These are phyloP conservation scores for Uncinocarpus reesii DNA, from an alignment of 2,329 filamentous ascomycete genomes.

Conservation along the genomic window DNA sequence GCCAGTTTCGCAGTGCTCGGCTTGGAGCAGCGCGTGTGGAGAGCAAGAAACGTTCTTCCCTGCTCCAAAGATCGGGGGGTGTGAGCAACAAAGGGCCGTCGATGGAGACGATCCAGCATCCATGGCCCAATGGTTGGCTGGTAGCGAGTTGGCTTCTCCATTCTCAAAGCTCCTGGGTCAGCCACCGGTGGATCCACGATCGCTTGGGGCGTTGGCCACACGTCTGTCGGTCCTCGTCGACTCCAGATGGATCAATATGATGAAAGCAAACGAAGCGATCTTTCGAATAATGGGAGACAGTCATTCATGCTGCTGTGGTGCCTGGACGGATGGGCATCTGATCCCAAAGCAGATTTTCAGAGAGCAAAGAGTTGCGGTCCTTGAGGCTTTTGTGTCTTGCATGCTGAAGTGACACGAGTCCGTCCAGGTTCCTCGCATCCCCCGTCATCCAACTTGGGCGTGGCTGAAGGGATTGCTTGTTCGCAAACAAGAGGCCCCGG, in stretches of 20 bases:
- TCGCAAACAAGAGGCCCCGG: background rate
- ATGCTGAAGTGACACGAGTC: constrained; percentile 7
- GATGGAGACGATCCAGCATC: background rate
- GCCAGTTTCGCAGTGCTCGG: too few relatives aligned
- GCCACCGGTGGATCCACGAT: constrained; percentile 12
- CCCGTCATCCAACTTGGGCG: constrained; percentile 1
- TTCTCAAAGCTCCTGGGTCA: constrained; percentile 6
- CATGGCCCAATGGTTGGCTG: constrained; percentile 2
- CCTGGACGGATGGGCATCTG: too few relatives aligned
- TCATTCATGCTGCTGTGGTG: too few relatives aligned
- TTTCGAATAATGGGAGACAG: too few relatives aligned
- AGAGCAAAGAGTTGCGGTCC: too few relatives aligned
- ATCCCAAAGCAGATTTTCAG: too few relatives aligned
- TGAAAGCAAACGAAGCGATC: too few relatives aligned
- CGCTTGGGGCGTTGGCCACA: constrained; percentile 6
- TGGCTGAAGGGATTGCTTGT: constrained; percentile 4
- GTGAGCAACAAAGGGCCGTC: background rate
- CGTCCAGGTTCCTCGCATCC: constrained; percentile 2
- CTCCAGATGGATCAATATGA: too few relatives aligned
- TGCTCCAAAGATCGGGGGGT: background rate
- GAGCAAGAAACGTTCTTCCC: background rate
- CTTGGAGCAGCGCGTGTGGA: too few relatives aligned
- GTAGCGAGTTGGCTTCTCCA: background rate
- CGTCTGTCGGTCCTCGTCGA: background rate
- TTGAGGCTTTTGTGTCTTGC: too few relatives aligned